Evolutionary conservation across 2,329 filamentous ascomycete species (phyloP), one percentile per base, ranked within the genome.

Genomic region (Alternaria ventricosa): DNA sequence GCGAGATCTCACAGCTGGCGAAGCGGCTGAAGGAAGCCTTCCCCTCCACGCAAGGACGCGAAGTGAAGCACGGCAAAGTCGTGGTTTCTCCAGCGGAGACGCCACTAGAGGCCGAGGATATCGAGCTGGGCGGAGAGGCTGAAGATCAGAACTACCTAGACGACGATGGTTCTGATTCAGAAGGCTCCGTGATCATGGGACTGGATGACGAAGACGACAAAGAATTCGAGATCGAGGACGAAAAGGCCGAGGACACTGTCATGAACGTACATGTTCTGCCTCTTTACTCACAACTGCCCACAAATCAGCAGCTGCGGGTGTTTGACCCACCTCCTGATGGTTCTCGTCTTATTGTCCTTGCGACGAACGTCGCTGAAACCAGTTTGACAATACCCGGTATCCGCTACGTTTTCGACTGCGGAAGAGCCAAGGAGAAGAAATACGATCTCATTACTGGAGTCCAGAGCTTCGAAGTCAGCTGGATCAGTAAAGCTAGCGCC

Each of bases 401-500:
- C 65, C 89, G 93, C 64, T 99, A 97, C 75, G 96, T 99, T 9
- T 97, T 99, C 66, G 95, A 98, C 79, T 94, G 92, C 69, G 96
- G 96, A 33, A 87, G 96, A 54, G 91, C 92, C 36, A 99, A 99
- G 79, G 94, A 97, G 79, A 91, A 95, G 66, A 92, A 90, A 61
- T 98, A 96, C 74, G 92, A 98, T 76, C 86, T 88, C n/a, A 83
- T 88, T 11, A 97, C 92, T 9, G 95, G 95, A 4, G 95, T 99
- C 1, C 96, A 99, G 78, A 97, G 92, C 75, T 99, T 97, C 77
- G 92, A 97, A 72, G 88, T 99, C 57, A 91, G 92, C 44, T 99
- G 95, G 93, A 96, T 98, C 77, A 97, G 94, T 83, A 98, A 99
- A 82, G 96, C 96, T 27, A 97, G 93, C 78, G 95, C 96, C 8